Evolutionary conservation across 2,329 filamentous ascomycete species (phyloP).

Genomic region (Davidsoniella eucalypti): DNA sequence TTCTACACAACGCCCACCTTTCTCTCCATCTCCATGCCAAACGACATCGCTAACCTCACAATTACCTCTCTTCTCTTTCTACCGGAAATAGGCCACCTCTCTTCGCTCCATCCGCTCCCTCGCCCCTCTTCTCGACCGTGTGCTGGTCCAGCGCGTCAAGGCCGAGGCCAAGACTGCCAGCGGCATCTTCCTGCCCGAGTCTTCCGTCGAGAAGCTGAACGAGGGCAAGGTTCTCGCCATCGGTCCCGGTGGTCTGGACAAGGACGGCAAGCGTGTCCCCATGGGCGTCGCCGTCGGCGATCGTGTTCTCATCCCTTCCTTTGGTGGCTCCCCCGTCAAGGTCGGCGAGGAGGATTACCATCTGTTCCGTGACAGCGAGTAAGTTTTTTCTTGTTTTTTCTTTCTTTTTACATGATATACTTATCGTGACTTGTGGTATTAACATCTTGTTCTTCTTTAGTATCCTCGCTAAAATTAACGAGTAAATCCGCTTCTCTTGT

Average conservation of each 20-base stretch:
- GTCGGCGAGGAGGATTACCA: constrained; percentile 93
- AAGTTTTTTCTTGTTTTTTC: constrained; percentile 30
- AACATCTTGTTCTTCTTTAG: constrained; percentile 28
- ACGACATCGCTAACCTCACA: neutral
- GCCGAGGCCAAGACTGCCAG: constrained; percentile 90
- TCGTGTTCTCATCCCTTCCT: constrained; percentile 93
- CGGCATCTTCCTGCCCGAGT: constrained; percentile 96
- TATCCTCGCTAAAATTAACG: constrained; percentile 97
- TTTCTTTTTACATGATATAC: neutral
- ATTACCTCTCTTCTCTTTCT: neutral
- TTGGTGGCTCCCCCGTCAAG: constrained; percentile 87
- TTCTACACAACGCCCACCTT: neutral
- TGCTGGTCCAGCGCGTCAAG: constrained; percentile 95
- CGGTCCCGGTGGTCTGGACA: constrained; percentile 74
- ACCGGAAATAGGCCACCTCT: constrained; percentile 39
- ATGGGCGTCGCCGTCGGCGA: constrained; percentile 75
- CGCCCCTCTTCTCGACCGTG: constrained; percentile 89
- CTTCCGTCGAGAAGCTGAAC: constrained; percentile 93
- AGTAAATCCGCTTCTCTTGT: constrained; percentile 33
- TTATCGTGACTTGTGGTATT: neutral
- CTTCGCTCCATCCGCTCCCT: constrained; percentile 93
- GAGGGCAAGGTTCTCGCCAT: constrained; percentile 94
- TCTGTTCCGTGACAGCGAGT: constrained; percentile 97
- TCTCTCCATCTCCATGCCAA: neutral
- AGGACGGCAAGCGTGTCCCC: constrained; percentile 72